phyloP scores from a whole-genome alignment of 257 asterid genomes.

The Hygrophila difformis region DNA sequence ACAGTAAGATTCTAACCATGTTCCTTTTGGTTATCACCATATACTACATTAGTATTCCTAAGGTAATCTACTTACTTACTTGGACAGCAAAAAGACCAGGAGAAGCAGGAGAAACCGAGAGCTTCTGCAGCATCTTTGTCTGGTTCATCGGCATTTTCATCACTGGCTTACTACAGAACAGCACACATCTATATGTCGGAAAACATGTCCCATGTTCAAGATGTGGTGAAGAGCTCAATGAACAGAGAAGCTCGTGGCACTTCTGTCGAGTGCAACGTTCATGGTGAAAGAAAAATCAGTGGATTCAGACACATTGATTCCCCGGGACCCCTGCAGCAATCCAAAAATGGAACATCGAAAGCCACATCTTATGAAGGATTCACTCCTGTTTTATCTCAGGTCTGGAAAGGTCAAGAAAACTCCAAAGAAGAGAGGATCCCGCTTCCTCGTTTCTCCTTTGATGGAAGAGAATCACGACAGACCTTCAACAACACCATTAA shows the following conservation, averaged over 20 bases:
- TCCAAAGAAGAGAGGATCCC: conserved; percentile 36
- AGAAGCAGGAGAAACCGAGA: conserved; percentile 37
- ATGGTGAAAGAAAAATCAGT: conserved; percentile 40
- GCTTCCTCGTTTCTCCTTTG: conserved; percentile 70
- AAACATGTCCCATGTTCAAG: conserved; percentile 35
- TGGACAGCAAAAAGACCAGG: too few species aligned
- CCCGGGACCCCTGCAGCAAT: conserved; percentile 69
- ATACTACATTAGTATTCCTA: too few species aligned
- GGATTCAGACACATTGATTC: conserved; percentile 80
- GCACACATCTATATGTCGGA: conserved; percentile 22
- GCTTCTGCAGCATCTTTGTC: conserved; percentile 59
- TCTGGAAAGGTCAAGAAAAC: conserved; percentile 26
- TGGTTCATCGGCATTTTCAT: conserved; percentile 55
- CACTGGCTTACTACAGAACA: conserved; percentile 35
- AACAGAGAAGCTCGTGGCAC: conserved; percentile 62
- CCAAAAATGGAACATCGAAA: too few species aligned
- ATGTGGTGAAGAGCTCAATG: conserved; percentile 77
- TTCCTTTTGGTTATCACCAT: conserved; percentile 44
- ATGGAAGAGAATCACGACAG: conserved; percentile 70
- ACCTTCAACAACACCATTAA: conserved; percentile 23
- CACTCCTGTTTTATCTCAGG: conserved; percentile 14
- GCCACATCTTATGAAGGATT: conserved; percentile 22
- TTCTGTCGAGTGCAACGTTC: conserved; percentile 38
- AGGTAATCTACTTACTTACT: conserved; percentile 12
- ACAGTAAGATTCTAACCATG: conserved; percentile 28